Percentiles rank a stretch among this genome's conserved stretches.
These are phyloP conservation scores for Solanum aculeatissimum DNA, from an alignment of 305 asterid species.

Conservation along the genomic window DNA sequence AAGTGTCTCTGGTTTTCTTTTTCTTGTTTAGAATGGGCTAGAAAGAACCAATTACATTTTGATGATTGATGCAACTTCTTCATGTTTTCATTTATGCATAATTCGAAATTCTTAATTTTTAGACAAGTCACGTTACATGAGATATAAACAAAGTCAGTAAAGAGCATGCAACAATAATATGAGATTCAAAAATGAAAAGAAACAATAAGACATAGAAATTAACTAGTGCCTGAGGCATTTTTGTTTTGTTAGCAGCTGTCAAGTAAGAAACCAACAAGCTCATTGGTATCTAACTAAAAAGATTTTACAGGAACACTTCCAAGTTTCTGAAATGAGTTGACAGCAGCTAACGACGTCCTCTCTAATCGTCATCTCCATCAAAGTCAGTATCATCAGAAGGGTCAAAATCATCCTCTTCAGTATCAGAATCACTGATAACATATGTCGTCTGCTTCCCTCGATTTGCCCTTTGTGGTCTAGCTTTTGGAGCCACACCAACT, in stretches of 20 bases:
- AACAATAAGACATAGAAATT: not conserved
- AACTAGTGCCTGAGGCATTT: not conserved
- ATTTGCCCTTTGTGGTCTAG: slow-evolving; percentile 44
- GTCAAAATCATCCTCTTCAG: slow-evolving; percentile 25
- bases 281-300: not conserved
- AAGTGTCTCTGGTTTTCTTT: not conserved
- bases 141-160: too few relatives aligned
- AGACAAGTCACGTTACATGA: not conserved
- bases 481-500: slow-evolving; percentile 22
- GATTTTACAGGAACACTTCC: not conserved
- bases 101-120: too few relatives aligned
- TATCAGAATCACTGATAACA: slow-evolving; percentile 60
- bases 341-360: not conserved
- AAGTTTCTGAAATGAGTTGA: not conserved
- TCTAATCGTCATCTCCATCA: slow-evolving; percentile 20
- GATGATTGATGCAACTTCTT: not conserved
- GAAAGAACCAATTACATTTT: not conserved
- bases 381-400: slow-evolving; percentile 37
- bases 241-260: not conserved
- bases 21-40: not conserved
- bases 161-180: not conserved
- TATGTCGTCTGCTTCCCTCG: slow-evolving; percentile 24
- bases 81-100: too few relatives aligned
- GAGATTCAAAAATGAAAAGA: not conserved
- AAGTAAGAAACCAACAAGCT: not conserved